Evolutionary conservation across 2,329 filamentous ascomycete species (phyloP).

Genomic region (Podosphaera xanthii): DNA sequence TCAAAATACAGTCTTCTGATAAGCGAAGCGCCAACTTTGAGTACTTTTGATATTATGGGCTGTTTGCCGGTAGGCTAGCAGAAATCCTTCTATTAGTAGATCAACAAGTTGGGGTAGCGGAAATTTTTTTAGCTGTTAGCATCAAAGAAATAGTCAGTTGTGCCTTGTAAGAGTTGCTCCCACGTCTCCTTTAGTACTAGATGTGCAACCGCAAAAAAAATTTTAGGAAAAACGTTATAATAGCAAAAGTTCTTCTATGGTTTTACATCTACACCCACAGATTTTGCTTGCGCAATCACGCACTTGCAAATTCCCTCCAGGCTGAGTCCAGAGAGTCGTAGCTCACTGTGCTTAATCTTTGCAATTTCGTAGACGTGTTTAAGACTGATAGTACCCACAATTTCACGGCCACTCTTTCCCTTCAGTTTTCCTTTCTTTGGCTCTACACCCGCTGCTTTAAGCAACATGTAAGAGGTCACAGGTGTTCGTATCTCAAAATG

Average conservation of each 20-base stretch:
- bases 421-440: constrained; percentile 51
- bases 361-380: constrained; percentile 98
- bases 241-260: constrained; percentile 7
- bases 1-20: too few species aligned
- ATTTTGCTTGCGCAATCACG: constrained; percentile 53
- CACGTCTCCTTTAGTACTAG: too few species aligned
- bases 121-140: too few species aligned
- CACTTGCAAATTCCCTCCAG: constrained; percentile 50
- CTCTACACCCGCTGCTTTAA: constrained; percentile 59
- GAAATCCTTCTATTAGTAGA: too few species aligned
- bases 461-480: constrained; percentile 73
- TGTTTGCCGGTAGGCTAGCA: too few species aligned
- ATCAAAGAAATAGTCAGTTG: too few species aligned
- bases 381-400: constrained; percentile 63
- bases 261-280: constrained; percentile 50
- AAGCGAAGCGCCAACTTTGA: too few species aligned
- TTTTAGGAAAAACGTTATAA: too few species aligned
- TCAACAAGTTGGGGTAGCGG: too few species aligned
- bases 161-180: too few species aligned
- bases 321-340: constrained; percentile 46
- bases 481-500: constrained; percentile 84
- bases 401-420: constrained; percentile 51
- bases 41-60: too few species aligned
- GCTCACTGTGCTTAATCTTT: constrained; percentile 73
- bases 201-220: too few species aligned